These are phyloP conservation scores for Boletus coccyginus DNA, from an alignment of 768 basidiomycete genomes.

Conservation along the genomic window DNA sequence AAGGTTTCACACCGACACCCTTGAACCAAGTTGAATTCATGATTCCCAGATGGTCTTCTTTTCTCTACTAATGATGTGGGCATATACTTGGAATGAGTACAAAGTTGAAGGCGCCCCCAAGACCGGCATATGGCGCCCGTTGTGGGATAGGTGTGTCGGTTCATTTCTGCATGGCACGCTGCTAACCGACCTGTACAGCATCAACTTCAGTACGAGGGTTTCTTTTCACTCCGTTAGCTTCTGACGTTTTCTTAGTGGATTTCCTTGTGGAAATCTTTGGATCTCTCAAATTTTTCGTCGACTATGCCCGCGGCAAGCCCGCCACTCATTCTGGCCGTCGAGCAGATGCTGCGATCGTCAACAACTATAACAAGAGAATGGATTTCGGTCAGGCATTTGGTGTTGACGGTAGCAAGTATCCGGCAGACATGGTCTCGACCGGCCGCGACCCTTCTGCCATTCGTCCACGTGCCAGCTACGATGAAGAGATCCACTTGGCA, in stretches of 20 bases:
- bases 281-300: conserved; percentile 62
- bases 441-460: conserved; percentile 6
- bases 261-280: conserved; percentile 61
- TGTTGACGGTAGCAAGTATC: conserved; percentile 23
- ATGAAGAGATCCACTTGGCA: conserved; percentile 41
- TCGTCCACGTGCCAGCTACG: conserved; percentile 32
- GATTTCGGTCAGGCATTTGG: conserved; percentile 42
- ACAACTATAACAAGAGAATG: conserved; percentile 27
- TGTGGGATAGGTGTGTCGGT: conserved; percentile 55
- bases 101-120: conserved; percentile 37
- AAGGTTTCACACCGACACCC: conserved; percentile 2
- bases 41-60: conserved; percentile 76
- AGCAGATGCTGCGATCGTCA: conserved; percentile 17
- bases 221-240: background rate
- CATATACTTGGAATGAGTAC: conserved; percentile 75
- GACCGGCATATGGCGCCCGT: conserved; percentile 64
- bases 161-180: background rate
- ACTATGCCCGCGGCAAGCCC: conserved; percentile 35
- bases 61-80: conserved; percentile 76
- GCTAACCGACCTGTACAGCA: conserved; percentile 27
- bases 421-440: conserved; percentile 4
- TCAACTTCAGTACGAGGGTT: conserved; percentile 43
- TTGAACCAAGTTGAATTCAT: conserved; percentile 3
- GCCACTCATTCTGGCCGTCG: conserved; percentile 19
- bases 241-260: conserved; percentile 45